Evolutionary conservation across 1,284 basidiomycete genomes (phyloP).

Genomic region (Abortiporus biennis): DNA sequence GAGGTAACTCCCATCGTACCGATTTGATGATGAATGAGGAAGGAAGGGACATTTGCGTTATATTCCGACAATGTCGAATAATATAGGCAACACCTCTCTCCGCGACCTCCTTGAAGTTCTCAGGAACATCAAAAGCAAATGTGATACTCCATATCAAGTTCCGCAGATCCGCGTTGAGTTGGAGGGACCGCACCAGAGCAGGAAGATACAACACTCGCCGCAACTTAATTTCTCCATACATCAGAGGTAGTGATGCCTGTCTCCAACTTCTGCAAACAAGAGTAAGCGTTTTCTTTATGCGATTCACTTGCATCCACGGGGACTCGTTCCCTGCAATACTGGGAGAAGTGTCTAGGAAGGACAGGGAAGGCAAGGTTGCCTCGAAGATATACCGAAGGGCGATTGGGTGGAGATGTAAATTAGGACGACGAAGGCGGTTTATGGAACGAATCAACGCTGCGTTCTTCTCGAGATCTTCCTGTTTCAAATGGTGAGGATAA

Average conservation of each 20-base stretch:
- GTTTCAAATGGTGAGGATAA: no score
- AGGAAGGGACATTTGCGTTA: neutral
- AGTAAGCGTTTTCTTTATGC: conserved; percentile 3
- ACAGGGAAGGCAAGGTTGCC: no score
- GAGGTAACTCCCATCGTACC: neutral
- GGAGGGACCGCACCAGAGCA: conserved; percentile 6
- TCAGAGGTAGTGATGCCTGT: conserved; percentile 1
- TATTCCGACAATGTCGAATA: neutral
- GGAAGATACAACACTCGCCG: conserved; percentile 7
- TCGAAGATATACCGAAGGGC: no score
- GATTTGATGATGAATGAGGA: neutral
- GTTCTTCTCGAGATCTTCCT: no score
- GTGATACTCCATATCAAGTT: neutral
- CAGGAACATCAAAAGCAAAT: neutral
- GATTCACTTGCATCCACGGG: conserved; percentile 3
- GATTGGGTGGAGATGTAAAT: no score
- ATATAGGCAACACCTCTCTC: neutral
- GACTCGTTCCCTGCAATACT: no score
- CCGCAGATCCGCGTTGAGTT: neutral
- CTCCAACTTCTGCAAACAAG: conserved; percentile 8
- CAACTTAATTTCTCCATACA: conserved; percentile 9
- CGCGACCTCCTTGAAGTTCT: conserved; percentile 3
- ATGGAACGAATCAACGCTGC: no score
- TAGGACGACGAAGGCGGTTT: no score
- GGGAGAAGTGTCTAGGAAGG: no score